A percentile compares a stretch with the other conserved stretches of the same genome.
These are phyloP conservation scores for Shiraia sp. DNA, from an alignment of 2,329 filamentous ascomycete genomes.

Conservation along the genomic window DNA sequence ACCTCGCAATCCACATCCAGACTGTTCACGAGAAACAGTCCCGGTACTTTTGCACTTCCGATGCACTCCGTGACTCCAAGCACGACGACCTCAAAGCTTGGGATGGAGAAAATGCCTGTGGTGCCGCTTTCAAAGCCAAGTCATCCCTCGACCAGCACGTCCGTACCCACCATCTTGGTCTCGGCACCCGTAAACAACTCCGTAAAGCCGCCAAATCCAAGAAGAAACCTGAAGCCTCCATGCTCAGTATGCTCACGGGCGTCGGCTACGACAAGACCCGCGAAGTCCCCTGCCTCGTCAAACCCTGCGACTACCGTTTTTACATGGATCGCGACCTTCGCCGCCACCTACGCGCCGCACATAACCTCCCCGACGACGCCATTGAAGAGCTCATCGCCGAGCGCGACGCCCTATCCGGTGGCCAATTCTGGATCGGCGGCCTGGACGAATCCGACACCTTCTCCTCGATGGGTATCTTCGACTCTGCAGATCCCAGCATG, in stretches of 20 bases:
- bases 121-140: conserved; percentile 75
- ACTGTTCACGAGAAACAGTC: conserved; percentile 73
- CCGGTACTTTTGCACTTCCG: conserved; percentile 77
- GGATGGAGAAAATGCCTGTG: conserved; percentile 71
- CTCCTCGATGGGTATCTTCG: conserved; percentile 18
- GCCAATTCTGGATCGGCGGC: conserved; percentile 52
- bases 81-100: conserved; percentile 63
- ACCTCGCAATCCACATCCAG: conserved; percentile 78
- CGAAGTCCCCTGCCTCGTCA: conserved; percentile 57
- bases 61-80: conserved; percentile 60
- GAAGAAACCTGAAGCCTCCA: conserved; percentile 32
- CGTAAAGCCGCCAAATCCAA: conserved; percentile 45
- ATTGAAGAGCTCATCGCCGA: conserved; percentile 46
- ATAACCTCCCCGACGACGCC: conserved; percentile 41
- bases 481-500: conserved; percentile 34
- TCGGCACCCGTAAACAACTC: conserved; percentile 46
- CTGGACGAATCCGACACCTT: no score
- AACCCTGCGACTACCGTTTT: conserved; percentile 59
- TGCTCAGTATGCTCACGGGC: conserved; percentile 58
- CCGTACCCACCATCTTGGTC: conserved; percentile 77
- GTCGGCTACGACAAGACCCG: conserved; percentile 56
- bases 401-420: conserved; percentile 46
- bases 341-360: conserved; percentile 56
- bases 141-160: conserved; percentile 81
- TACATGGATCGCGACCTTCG: conserved; percentile 61